Evolutionary conservation across 805 yeast genomes (phyloP), one percentile per base, ranked within the genome.

Genomic region (Metschnikowia amazonensis): DNA sequence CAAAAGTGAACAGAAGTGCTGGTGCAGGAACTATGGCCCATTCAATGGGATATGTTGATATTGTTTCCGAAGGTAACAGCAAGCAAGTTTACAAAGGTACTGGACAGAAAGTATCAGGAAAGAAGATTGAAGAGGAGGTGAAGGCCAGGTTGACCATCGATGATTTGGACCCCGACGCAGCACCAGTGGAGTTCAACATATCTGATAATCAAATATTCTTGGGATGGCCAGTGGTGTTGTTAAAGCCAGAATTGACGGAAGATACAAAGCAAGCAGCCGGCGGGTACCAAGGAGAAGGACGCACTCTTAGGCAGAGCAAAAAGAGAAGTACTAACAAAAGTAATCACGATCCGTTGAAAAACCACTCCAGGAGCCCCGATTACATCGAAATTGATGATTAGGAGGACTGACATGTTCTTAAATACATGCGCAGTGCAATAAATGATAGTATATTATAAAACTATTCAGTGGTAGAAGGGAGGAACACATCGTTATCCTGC

Each of bases 131-230:
- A 2, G 46, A 55, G 8, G 54, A 54, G 16, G 45, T 48, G 5
- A 38, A 46, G 7, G 61, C 60, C 36, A 54, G 52, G 7, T 53
- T 72, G 45, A 65, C 69, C 18, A 62, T 75, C 13, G 73, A 70
- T 20, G 70, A 70, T 44, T 58, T 81, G 34, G 78, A 77, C 45
- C 68, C 80, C 6, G 67, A 76, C 43, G 86, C 84, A 0, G 77
- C 81, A 4, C 86, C 96, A 0, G 86, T 80, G 1, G 86, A 89
- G 8, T 68, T 94, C 45, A 65, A 72, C 5, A 68, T 94, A 34
- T 95, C 96, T 0, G 84, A 77, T 32, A 96, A 95, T 20, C 92
- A 89, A 63, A 71, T 94, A 11, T 94, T 94, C 60, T 90, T 94
- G 63, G 99, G 99, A 0, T 94, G 83, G 62, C 97, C 98, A 0